Evolutionary conservation across 805 yeast species (phyloP).

Genomic region (Clavispora carvajalis): DNA sequence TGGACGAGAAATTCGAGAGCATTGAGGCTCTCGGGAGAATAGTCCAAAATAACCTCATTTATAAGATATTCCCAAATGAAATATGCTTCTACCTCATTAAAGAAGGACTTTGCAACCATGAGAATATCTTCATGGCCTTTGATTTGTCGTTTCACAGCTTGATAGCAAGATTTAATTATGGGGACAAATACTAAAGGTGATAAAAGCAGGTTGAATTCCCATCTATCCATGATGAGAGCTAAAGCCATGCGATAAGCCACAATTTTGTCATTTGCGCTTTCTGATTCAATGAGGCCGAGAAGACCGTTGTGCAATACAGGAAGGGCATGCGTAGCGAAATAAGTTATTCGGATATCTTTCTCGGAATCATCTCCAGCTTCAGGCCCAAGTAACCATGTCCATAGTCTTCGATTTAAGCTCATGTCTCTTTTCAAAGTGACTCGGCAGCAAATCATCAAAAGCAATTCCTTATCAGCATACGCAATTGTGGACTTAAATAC

Average conservation of each 20-base stretch:
- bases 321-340: slow-evolving; percentile 57
- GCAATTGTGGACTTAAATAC: slow-evolving; percentile 46
- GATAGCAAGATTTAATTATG: slow-evolving; percentile 46
- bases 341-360: slow-evolving; percentile 35
- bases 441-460: slow-evolving; percentile 58
- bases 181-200: slow-evolving; percentile 70
- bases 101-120: slow-evolving; percentile 59
- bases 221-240: slow-evolving; percentile 74
- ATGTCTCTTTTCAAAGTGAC: slow-evolving; percentile 80
- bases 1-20: slow-evolving; percentile 55
- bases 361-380: slow-evolving; percentile 1
- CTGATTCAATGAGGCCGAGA: slow-evolving; percentile 34
- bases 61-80: slow-evolving; percentile 67
- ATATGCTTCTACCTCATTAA: slow-evolving; percentile 80
- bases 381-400: slow-evolving; percentile 93
- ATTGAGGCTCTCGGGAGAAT: slow-evolving; percentile 28
- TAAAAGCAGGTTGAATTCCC: slow-evolving; percentile 84
- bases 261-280: slow-evolving; percentile 26
- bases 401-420: slow-evolving; percentile 88
- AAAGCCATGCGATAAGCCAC: slow-evolving; percentile 60
- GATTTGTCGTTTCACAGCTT: not conserved
- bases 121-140: slow-evolving; percentile 34
- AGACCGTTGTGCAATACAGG: slow-evolving; percentile 49
- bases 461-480: slow-evolving; percentile 48
- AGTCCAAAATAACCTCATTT: slow-evolving; percentile 37